Conservation (phyloP, 495 filamentous ascomycete genomes). For the Lasiosphaeria miniovina region DNA sequence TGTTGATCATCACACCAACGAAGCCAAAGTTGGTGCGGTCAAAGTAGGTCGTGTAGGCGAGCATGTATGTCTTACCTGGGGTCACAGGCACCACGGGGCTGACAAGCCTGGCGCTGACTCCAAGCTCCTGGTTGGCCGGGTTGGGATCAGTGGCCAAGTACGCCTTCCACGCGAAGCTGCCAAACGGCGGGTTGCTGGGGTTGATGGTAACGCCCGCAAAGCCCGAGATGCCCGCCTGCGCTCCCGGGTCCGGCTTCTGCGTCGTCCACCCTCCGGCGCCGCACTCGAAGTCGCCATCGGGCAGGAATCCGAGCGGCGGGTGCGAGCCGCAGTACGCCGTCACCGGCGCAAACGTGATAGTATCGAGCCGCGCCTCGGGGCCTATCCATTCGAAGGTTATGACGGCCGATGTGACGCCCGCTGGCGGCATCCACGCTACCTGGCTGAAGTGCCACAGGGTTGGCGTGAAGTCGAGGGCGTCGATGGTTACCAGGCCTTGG, state of each 20-base stretch:
- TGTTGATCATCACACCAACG: slow-evolving; percentile 13
- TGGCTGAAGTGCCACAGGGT: slow-evolving; percentile 5
- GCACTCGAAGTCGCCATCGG: slow-evolving; percentile 11
- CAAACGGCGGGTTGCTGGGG: not conserved
- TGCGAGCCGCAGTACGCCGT: not conserved
- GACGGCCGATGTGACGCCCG: not conserved
- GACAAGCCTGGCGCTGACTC: slow-evolving; percentile 13
- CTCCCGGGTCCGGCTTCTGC: slow-evolving; percentile 3
- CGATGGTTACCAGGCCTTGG: slow-evolving; percentile 1
- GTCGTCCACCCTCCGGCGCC: slow-evolving; percentile 7
- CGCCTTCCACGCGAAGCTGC: slow-evolving; percentile 2
- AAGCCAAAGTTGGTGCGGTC: slow-evolving; percentile 1
- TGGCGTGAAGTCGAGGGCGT: not conserved
- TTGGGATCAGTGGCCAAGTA: not conserved
- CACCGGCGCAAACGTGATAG: slow-evolving; percentile 11
- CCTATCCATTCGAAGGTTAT: slow-evolving; percentile 9
- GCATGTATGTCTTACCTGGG: not conserved
- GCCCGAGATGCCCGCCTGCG: not conserved
- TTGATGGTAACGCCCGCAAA: not conserved
- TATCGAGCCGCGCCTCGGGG: slow-evolving; percentile 3
- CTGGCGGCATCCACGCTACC: not conserved
- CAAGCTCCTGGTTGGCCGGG: slow-evolving; percentile 1
- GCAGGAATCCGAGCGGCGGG: slow-evolving; percentile 3
- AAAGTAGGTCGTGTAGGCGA: slow-evolving; percentile 9
- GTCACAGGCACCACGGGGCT: not conserved